Conservation (phyloP, 2,329 filamentous ascomycete genomes). For the Fusarium sp. region DNA sequence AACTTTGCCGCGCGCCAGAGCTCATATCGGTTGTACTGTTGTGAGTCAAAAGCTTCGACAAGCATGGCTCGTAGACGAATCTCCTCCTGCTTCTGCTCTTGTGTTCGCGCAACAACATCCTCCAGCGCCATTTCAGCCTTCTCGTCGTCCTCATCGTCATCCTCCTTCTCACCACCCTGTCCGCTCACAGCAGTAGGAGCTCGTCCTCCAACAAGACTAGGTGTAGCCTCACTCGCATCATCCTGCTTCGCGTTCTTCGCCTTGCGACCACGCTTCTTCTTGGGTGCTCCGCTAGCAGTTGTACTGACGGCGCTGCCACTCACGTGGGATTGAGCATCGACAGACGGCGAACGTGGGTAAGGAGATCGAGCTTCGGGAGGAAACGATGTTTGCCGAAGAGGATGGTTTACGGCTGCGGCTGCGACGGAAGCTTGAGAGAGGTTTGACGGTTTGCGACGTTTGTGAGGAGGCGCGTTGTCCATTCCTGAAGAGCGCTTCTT, state of each 20-base stretch:
- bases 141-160: slow-evolving; percentile 69
- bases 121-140: slow-evolving; percentile 66
- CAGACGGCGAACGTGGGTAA: slow-evolving; percentile 72
- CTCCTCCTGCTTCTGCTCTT: slow-evolving; percentile 75
- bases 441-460: slow-evolving; percentile 77
- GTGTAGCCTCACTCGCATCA: slow-evolving; percentile 57
- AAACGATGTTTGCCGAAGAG: slow-evolving; percentile 84
- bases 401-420: slow-evolving; percentile 65
- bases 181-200: slow-evolving; percentile 59
- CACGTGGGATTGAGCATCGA: slow-evolving; percentile 69
- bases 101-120: slow-evolving; percentile 69
- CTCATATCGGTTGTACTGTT: slow-evolving; percentile 77
- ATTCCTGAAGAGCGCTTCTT: slow-evolving; percentile 72
- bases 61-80: slow-evolving; percentile 68
- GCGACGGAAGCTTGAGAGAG: slow-evolving; percentile 66
- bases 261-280: slow-evolving; percentile 72
- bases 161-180: slow-evolving; percentile 58
- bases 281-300: slow-evolving; percentile 53
- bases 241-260: slow-evolving; percentile 64
- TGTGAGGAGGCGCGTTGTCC: slow-evolving; percentile 62
- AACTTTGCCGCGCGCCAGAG: slow-evolving; percentile 76
- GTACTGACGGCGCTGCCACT: slow-evolving; percentile 69
- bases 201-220: slow-evolving; percentile 56
- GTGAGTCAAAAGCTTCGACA: slow-evolving; percentile 71
- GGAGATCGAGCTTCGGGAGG: slow-evolving; percentile 71